phyloP scores from a whole-genome alignment of 805 yeast species.

The Monosporozyma servazzii region DNA sequence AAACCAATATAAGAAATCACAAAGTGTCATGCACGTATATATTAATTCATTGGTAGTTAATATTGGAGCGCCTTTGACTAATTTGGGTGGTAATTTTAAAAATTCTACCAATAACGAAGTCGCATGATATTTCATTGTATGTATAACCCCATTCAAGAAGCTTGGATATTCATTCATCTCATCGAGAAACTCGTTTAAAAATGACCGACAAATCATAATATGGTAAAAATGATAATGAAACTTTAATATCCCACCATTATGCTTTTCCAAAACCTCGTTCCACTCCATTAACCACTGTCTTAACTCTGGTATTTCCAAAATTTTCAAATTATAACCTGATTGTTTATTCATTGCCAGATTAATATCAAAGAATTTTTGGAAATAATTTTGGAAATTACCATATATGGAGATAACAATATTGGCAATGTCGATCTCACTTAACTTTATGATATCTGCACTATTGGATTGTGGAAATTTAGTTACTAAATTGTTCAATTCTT shows the following conservation, averaged over 20 bases:
- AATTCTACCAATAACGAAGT: slow-evolving; percentile 39
- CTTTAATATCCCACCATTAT: slow-evolving; percentile 39
- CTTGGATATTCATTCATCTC: slow-evolving; percentile 17
- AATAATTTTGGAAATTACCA: slow-evolving; percentile 22
- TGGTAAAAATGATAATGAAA: slow-evolving; percentile 43
- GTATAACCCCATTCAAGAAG: slow-evolving; percentile 26
- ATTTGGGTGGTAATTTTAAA: slow-evolving; percentile 35
- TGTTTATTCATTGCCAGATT: slow-evolving; percentile 3
- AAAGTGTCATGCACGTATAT: slow-evolving; percentile 45
- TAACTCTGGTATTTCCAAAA: slow-evolving; percentile 28
- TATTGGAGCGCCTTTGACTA: slow-evolving; percentile 48
- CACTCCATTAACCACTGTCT: slow-evolving; percentile 40
- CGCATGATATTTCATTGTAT: slow-evolving; percentile 39
- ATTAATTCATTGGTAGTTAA: slow-evolving; percentile 44
- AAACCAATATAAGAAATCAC: slow-evolving; percentile 38
- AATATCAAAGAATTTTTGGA: slow-evolving; percentile 10
- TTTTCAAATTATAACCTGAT: neutral
- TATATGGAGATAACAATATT: slow-evolving; percentile 26
- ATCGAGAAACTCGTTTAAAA: slow-evolving; percentile 24
- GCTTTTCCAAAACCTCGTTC: slow-evolving; percentile 37
- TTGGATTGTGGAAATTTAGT: slow-evolving; percentile 42
- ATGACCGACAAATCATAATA: slow-evolving; percentile 34
- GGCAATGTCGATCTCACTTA: slow-evolving; percentile 40
- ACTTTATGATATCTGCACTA: slow-evolving; percentile 46
- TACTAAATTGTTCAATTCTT: slow-evolving; percentile 36